Evolutionary conservation across 345 rosid species (phyloP).

Genomic region (Populus euphratica): DNA sequence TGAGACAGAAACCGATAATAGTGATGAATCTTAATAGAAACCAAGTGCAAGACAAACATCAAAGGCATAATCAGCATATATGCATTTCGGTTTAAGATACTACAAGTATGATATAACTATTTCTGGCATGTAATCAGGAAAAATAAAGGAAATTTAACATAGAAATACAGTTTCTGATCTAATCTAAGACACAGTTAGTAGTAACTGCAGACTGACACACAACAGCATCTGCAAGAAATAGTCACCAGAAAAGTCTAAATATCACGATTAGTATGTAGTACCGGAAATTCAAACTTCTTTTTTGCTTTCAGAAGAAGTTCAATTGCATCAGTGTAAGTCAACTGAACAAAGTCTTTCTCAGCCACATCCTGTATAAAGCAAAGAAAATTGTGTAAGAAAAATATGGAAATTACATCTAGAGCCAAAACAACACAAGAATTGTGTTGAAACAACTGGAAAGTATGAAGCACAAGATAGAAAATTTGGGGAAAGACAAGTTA

Average conservation of each 20-base stretch:
- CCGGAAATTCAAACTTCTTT: conserved; percentile 88
- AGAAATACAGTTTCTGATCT: not conserved
- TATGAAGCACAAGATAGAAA: conserved; percentile 4
- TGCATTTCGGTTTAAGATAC: not conserved
- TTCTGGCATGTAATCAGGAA: not conserved
- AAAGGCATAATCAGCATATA: not conserved
- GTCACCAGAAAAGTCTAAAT: not conserved
- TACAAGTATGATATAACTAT: not conserved
- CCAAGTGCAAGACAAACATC: not conserved
- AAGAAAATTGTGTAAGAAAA: conserved; percentile 1
- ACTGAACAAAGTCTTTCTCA: conserved; percentile 83
- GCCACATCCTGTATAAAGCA: conserved; percentile 60
- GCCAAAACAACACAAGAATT: not conserved
- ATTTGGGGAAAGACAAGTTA: conserved; percentile 21
- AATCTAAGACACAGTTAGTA: not conserved
- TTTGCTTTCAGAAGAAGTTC: conserved; percentile 79
- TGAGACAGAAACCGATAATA: not conserved
- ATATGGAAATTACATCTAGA: not conserved
- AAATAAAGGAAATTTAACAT: not conserved
- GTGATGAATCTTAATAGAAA: not conserved
- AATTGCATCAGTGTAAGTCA: conserved; percentile 81
- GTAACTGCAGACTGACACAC: not conserved
- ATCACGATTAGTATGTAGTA: conserved; percentile 24
- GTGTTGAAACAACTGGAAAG: not conserved
- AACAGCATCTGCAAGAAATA: conserved; percentile 1